phyloP scores from a whole-genome alignment of 495 filamentous ascomycete species.

The Tetracladium setigerum region DNA sequence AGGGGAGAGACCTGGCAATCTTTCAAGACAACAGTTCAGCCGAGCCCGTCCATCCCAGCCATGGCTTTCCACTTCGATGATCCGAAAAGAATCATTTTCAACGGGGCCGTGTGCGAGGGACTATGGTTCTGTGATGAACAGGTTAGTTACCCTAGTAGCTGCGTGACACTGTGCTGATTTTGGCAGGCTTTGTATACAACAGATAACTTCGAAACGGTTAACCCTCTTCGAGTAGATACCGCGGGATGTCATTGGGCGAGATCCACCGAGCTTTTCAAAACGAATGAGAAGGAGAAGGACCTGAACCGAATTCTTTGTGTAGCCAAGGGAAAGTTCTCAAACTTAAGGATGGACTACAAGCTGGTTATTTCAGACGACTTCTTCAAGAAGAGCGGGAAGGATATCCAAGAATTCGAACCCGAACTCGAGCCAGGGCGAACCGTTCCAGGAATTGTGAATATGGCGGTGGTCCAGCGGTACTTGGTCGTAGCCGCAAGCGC shows the following conservation, averaged over 20 bases:
- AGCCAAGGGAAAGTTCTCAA: constrained; percentile 55
- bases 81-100: constrained; percentile 74
- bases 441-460: constrained; percentile 65
- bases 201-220: constrained; percentile 65
- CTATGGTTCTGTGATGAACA: constrained; percentile 42
- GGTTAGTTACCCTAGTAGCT: constrained; percentile 8
- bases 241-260: constrained; percentile 79
- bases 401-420: constrained; percentile 56
- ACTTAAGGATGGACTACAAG: constrained; percentile 56
- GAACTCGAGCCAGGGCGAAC: constrained; percentile 63
- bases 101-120: constrained; percentile 58
- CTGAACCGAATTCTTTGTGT: constrained; percentile 72
- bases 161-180: constrained; percentile 3
- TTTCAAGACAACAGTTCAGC: constrained; percentile 51
- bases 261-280: constrained; percentile 63
- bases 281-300: constrained; percentile 47
- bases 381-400: constrained; percentile 46
- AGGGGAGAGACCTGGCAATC: constrained; percentile 69
- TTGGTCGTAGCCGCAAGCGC: constrained; percentile 76
- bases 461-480: constrained; percentile 76
- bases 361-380: constrained; percentile 74
- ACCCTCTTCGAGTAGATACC: constrained; percentile 54
- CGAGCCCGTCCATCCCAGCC: constrained; percentile 32
- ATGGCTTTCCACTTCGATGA: constrained; percentile 77
- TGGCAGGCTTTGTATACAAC: constrained; percentile 64